Evolutionary conservation across 78 protist genomes (phyloP), one percentile per base, ranked within the genome.

Genomic region (Dictyostelium discoideum): DNA sequence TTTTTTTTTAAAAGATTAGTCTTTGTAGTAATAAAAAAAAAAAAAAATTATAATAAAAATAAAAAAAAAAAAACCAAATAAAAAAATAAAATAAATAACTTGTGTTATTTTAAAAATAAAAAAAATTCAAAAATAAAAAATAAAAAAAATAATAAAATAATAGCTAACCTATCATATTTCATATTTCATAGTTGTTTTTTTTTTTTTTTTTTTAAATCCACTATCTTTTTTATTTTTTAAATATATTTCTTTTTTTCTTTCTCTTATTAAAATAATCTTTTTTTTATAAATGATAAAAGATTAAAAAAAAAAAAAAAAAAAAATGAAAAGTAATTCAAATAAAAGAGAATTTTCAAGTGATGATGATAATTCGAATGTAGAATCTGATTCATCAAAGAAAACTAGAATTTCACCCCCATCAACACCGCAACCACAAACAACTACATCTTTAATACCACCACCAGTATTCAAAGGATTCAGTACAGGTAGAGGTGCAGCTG

Each of bases 341-440:
- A 78, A 78, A 78, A 78, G 84, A 78, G 84, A 42, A 22, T 78
- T 78, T 10, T 24, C 44, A 32, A 42, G 57, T 40, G 57, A 44
- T 22, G 57, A 44, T 22, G 84, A 46, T 20, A 16, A n/a, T 79
- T 69, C 26, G 10, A 60, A 60, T 60, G 3, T 5, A 20, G 69
- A 60, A 60, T 24, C 69, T 4, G 69, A 60, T 3, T 20, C 26
- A 60, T 60, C 69, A 60, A 60, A 60, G 69, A 60, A 60, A 60
- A 40, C 44, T 10, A 44, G 5, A 24, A 0, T 11, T 20, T 60
- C 60, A 48, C 46, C 11, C 24, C 85, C 39, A 48, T 16, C 85
- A 5, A 4, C 50, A 8, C 69, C 77, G 39, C 40, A 1, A 29
- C 79, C 32, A 29, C 79, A 72, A 76, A 7, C 0, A 32, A 57